Base-by-base conservation (phyloP, 2,329 filamentous ascomycete genomes). In the Dothidotthia symphoricarpi region DNA sequence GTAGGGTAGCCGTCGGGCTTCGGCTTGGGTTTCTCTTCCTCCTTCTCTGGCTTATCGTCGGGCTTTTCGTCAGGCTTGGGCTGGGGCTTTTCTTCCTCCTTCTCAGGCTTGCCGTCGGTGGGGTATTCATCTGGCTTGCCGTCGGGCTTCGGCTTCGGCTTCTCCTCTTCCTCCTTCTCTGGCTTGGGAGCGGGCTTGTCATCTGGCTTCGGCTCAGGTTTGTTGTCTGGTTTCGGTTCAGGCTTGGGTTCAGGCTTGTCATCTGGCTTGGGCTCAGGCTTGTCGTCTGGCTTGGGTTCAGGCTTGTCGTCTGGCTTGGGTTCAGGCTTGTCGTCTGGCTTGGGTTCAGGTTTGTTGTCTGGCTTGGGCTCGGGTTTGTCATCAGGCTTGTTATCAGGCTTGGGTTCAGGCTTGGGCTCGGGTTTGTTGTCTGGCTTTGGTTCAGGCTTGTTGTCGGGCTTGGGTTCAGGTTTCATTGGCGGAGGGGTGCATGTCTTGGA, bases 71-170 rank as follows among this genome's bases (percentile, higher is more conserved):
- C 19, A 22, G 19, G 19, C 25, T 35, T 28, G 6, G 33, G 33
- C 15, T 24, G 7, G 10, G 31, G 31, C 14, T 35, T 15, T n/a
- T 27, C 24, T 27, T 15, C 17, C 13, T 32, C 13, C 17, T 22
- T 24, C n/a, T 29, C 15, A 7, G 22, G 19, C 19, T 10, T 27
- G n/a, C n/a, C n/a, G n/a, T n/a, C n/a, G n/a, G n/a, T n/a, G n/a
- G n/a, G n/a, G n/a, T n/a, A n/a, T n/a, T n/a, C n/a, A n/a, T 22
- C 5, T 9, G 19, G 19, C 19, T 22, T 22, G 19, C 5, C 5
- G 19, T 35, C 29, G 9, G 17, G 11, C 12, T 36, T 16, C 12
- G 40, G 22, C 28, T 39, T 14, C 12, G 35, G 35, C n/a, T 26
- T 9, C 1, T 39, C 29, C 10, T 27, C n/a, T 12, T 39, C 28